phyloP scores from a whole-genome alignment of 805 yeast species.

The Ogataea chonburiensis region DNA sequence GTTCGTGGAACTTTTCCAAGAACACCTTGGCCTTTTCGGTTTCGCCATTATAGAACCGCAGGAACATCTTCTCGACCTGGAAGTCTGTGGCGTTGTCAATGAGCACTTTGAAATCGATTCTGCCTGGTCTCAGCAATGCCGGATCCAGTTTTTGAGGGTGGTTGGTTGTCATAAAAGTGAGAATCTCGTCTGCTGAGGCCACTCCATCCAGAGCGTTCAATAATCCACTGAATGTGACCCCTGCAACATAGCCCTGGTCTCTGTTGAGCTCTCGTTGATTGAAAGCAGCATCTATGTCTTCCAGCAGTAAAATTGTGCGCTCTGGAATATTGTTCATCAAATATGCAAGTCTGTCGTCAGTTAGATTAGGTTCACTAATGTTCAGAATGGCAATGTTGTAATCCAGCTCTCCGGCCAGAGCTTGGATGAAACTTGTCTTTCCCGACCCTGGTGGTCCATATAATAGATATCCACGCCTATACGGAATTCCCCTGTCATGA shows the following conservation, averaged over 20 bases:
- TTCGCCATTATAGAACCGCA: slow-evolving; percentile 76
- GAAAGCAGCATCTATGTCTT: slow-evolving; percentile 96
- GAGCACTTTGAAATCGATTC: slow-evolving; percentile 81
- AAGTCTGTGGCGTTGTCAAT: slow-evolving; percentile 83
- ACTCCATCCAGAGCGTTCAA: slow-evolving; percentile 96
- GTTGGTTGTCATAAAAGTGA: slow-evolving; percentile 97
- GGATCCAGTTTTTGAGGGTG: slow-evolving; percentile 94
- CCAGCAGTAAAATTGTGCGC: slow-evolving; percentile 77
- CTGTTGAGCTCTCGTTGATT: slow-evolving; percentile 71
- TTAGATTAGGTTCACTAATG: slow-evolving; percentile 83
- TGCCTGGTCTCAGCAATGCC: slow-evolving; percentile 90
- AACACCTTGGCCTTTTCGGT: slow-evolving; percentile 51
- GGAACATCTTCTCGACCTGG: slow-evolving; percentile 82
- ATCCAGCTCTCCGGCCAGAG: slow-evolving; percentile 93
- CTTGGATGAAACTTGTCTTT: slow-evolving; percentile 93
- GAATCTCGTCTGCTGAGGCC: slow-evolving; percentile 93
- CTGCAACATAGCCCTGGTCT: slow-evolving; percentile 78
- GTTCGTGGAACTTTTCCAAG: slow-evolving; percentile 42
- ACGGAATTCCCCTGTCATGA: slow-evolving; percentile 94
- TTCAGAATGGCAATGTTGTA: slow-evolving; percentile 93
- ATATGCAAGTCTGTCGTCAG: slow-evolving; percentile 93
- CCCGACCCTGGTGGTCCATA: slow-evolving; percentile 99
- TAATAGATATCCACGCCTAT: slow-evolving; percentile 87
- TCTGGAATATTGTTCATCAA: slow-evolving; percentile 95
- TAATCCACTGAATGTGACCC: slow-evolving; percentile 93